Percentiles rank a stretch among this genome's conserved stretches.
Evolutionary conservation across 2,329 filamentous ascomycete species (phyloP).

Genomic region (Neoarthrinium moseri): DNA sequence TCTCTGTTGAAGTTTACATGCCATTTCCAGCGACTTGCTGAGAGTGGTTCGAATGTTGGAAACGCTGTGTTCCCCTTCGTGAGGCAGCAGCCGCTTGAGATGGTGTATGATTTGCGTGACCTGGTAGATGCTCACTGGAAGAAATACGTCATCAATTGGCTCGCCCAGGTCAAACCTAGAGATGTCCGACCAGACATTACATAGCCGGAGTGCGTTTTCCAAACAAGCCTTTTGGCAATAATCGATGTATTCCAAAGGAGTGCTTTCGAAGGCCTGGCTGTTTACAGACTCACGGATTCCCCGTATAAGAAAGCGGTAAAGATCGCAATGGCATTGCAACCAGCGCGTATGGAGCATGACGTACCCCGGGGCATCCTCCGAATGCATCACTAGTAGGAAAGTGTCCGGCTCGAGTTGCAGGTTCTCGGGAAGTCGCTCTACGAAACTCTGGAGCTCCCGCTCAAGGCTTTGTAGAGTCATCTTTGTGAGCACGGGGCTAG

Average conservation of each 20-base stretch:
- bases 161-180: neutral
- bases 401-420: slow-evolving; percentile 14
- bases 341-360: slow-evolving; percentile 16
- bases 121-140: slow-evolving; percentile 9
- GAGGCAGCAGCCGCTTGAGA: slow-evolving; percentile 5
- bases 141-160: neutral
- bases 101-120: slow-evolving; percentile 8
- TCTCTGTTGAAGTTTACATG: neutral
- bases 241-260: slow-evolving; percentile 7
- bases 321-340: slow-evolving; percentile 20
- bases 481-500: slow-evolving; percentile 16
- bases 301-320: slow-evolving; percentile 23
- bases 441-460: slow-evolving; percentile 16
- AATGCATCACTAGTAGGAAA: slow-evolving; percentile 24
- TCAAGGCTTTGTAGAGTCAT: slow-evolving; percentile 14
- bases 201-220: slow-evolving; percentile 8
- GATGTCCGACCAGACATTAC: slow-evolving; percentile 10
- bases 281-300: slow-evolving; percentile 20
- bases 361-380: slow-evolving; percentile 18
- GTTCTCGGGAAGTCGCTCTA: slow-evolving; percentile 17
- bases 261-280: slow-evolving; percentile 4
- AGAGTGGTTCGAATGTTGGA: neutral
- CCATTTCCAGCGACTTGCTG: neutral
- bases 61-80: neutral
- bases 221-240: slow-evolving; percentile 13